Conservation (phyloP, 2,329 filamentous ascomycete species). For the Aspergillus fumigatus region DNA sequence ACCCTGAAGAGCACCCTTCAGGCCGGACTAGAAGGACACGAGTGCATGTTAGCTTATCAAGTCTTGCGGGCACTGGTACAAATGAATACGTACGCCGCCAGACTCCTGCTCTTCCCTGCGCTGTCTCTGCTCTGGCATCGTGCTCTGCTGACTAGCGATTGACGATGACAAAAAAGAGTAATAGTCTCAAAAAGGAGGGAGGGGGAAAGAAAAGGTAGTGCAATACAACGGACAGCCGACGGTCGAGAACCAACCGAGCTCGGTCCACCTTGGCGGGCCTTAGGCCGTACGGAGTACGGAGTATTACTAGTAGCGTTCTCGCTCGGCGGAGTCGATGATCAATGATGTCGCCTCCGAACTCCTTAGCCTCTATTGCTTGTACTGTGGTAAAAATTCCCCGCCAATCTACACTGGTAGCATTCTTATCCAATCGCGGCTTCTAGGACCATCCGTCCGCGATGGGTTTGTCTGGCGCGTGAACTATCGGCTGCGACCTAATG, state of each 20-base stretch:
- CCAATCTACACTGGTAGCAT: not conserved
- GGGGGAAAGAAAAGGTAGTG: constrained; percentile 6
- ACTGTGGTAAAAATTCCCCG: not conserved
- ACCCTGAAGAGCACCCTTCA: constrained; percentile 49
- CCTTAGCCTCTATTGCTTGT: not conserved
- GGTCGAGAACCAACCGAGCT: not conserved
- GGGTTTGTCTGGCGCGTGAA: constrained; percentile 21
- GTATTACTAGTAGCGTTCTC: not conserved
- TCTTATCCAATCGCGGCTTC: not conserved
- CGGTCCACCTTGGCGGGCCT: not conserved
- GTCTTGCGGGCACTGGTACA: not conserved
- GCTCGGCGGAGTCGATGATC: not conserved
- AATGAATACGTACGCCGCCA: constrained; percentile 23
- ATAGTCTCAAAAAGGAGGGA: constrained; percentile 5
- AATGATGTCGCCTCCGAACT: not conserved
- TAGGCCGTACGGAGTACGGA: not conserved
- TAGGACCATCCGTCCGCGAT: constrained; percentile 17
- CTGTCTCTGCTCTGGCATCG: constrained; percentile 38
- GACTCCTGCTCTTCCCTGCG: constrained; percentile 30
- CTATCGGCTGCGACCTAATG: constrained; percentile 26
- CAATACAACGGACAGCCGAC: not conserved
- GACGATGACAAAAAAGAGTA: constrained; percentile 2
- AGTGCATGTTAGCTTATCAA: constrained; percentile 17
- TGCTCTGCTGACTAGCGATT: constrained; percentile 14
- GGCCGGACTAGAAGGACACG: constrained; percentile 30